phyloP scores from a whole-genome alignment of 768 basidiomycete genomes.

The Leccinum subgranulosum region DNA sequence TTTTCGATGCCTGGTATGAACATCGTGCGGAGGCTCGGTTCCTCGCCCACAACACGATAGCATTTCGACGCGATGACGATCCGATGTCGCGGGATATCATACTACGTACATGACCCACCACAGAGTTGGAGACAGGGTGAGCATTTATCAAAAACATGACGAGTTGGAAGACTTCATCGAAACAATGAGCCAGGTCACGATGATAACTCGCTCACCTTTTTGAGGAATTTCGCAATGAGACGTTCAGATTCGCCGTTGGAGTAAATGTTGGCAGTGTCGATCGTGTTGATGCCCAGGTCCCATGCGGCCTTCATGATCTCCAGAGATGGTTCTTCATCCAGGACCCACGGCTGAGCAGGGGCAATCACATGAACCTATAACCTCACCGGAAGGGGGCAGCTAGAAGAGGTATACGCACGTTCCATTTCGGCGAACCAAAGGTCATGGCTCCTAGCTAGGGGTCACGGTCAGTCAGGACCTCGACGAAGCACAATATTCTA shows the following conservation, averaged over 20 bases:
- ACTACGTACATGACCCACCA: conserved; percentile 13
- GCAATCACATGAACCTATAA: not conserved
- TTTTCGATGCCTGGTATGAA: not conserved
- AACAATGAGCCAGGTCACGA: conserved; percentile 14
- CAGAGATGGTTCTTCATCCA: conserved; percentile 25
- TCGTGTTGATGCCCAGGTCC: conserved; percentile 36
- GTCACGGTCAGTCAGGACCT: not conserved
- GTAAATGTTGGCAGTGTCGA: conserved; percentile 39
- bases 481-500: not conserved
- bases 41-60: conserved; percentile 10
- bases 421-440: conserved; percentile 29
- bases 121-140: not conserved
- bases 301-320: conserved; percentile 36
- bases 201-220: conserved; percentile 23
- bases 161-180: not conserved
- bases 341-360: conserved; percentile 21
- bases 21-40: not conserved
- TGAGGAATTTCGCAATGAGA: conserved; percentile 36
- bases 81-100: conserved; percentile 31
- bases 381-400: not conserved
- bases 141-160: not conserved
- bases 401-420: conserved; percentile 9
- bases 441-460: conserved; percentile 26
- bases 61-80: conserved; percentile 33
- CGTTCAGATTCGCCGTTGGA: conserved; percentile 34